phyloP scores from a whole-genome alignment of 805 yeast genomes.

The Teunomyces pallodes region DNA sequence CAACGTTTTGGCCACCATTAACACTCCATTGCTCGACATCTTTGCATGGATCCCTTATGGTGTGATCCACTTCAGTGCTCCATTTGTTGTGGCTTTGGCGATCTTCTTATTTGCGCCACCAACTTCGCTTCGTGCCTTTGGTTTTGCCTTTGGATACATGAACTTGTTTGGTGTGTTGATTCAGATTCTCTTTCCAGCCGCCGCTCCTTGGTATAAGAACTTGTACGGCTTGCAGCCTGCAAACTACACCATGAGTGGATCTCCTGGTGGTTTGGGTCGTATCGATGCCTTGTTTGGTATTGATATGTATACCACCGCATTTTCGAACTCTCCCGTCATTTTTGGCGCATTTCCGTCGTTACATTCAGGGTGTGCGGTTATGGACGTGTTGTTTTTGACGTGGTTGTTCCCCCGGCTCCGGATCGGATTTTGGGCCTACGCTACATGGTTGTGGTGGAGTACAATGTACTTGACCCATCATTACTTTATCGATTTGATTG shows the following conservation, averaged over 20 bases:
- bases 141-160: constrained; percentile 94
- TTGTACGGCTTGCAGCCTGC: constrained; percentile 87
- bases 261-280: constrained; percentile 93
- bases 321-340: constrained; percentile 83
- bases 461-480: constrained; percentile 98
- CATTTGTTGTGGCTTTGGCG: constrained; percentile 78
- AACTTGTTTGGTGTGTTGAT: constrained; percentile 80
- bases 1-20: constrained; percentile 73
- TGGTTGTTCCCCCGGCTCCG: constrained; percentile 75
- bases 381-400: constrained; percentile 85
- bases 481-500: constrained; percentile 88
- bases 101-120: constrained; percentile 92
- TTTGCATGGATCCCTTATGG: constrained; percentile 97
- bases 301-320: constrained; percentile 79
- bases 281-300: constrained; percentile 78
- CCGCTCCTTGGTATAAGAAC: constrained; percentile 96
- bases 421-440: constrained; percentile 70
- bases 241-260: constrained; percentile 84
- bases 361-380: constrained; percentile 91
- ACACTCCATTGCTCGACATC: constrained; percentile 66
- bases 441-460: constrained; percentile 96
- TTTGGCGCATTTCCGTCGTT: constrained; percentile 88
- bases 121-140: constrained; percentile 74
- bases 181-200: constrained; percentile 86
- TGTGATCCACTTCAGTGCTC: constrained; percentile 82